These are phyloP conservation scores for Gnetum montanum DNA, from an alignment of 75 land plant genomes.

Conservation along the genomic window DNA sequence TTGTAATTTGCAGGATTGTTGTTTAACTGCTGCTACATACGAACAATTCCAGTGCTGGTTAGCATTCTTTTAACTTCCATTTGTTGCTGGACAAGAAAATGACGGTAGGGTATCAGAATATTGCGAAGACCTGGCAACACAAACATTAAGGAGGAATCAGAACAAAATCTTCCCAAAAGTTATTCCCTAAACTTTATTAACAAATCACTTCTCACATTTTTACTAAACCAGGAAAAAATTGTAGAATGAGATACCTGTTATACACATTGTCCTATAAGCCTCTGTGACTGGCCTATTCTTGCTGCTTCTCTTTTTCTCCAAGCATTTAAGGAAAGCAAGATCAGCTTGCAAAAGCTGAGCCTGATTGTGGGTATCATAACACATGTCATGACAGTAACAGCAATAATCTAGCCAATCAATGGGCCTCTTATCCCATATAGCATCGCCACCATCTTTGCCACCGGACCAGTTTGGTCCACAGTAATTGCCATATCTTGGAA, in stretches of 20 bases:
- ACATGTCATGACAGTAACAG: conserved; percentile 92
- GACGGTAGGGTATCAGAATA: conserved; percentile 83
- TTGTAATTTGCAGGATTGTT: too few species aligned
- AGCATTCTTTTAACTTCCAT: too few species aligned
- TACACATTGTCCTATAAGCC: conserved; percentile 53
- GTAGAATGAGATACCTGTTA: conserved; percentile 27
- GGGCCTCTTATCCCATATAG: conserved; percentile 79
- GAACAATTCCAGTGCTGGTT: too few species aligned
- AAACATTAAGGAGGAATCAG: too few species aligned
- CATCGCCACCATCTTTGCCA: conserved; percentile 66
- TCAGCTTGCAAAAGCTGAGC: conserved; percentile 71
- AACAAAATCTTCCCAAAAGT: too few species aligned
- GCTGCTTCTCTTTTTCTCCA: conserved; percentile 43
- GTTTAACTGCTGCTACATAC: too few species aligned
- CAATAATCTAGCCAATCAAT: conserved; percentile 91
- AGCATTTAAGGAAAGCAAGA: conserved; percentile 64
- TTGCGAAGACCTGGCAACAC: conserved; percentile 49
- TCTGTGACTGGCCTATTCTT: conserved; percentile 29
- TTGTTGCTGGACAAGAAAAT: too few species aligned
- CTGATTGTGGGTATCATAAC: conserved; percentile 84
- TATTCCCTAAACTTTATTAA: neutral
- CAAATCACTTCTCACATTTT: neutral
- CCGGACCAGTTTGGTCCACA: conserved; percentile 99
- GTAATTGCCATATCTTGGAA: conserved; percentile 94
- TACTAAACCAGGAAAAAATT: neutral